A percentile compares a stretch with the other conserved stretches of the same genome.
phyloP scores from a whole-genome alignment of 352 stramenopile species.

The Aphanomyces euteiches region DNA sequence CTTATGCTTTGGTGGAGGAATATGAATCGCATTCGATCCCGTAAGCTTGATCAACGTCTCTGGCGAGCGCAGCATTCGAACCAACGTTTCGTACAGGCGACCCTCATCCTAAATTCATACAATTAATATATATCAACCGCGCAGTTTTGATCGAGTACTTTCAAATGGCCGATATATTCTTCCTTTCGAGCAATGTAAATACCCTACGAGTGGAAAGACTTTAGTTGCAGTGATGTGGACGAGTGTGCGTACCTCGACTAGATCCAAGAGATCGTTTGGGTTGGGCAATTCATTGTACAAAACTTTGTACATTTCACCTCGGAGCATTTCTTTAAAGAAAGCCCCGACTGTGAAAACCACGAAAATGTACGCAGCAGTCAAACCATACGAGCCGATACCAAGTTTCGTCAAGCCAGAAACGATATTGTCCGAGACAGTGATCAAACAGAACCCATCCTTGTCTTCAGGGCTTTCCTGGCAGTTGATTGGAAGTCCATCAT shows the following conservation, averaged over 20 bases:
- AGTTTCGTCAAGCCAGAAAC: slow-evolving; percentile 73
- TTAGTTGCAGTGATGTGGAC: background rate
- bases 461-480: background rate
- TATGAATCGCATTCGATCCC: slow-evolving; percentile 80
- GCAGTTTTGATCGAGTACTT: slow-evolving; percentile 29
- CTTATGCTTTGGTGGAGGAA: slow-evolving; percentile 78
- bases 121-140: background rate
- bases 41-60: slow-evolving; percentile 84
- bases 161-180: slow-evolving; percentile 83
- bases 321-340: slow-evolving; percentile 81
- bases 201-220: slow-evolving; percentile 38
- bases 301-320: slow-evolving; percentile 68
- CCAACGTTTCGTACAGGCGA: slow-evolving; percentile 81
- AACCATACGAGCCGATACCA: slow-evolving; percentile 79
- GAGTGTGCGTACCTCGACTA: slow-evolving; percentile 41
- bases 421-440: slow-evolving; percentile 83
- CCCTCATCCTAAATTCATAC: slow-evolving; percentile 55
- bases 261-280: slow-evolving; percentile 76
- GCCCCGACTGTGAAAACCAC: slow-evolving; percentile 84
- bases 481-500: background rate
- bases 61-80: slow-evolving; percentile 76
- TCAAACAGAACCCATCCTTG: slow-evolving; percentile 44
- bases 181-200: slow-evolving; percentile 84
- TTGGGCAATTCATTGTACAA: slow-evolving; percentile 80
- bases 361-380: slow-evolving; percentile 85